Conservation (phyloP, 768 basidiomycete species). For the Calocybe cyanea region DNA sequence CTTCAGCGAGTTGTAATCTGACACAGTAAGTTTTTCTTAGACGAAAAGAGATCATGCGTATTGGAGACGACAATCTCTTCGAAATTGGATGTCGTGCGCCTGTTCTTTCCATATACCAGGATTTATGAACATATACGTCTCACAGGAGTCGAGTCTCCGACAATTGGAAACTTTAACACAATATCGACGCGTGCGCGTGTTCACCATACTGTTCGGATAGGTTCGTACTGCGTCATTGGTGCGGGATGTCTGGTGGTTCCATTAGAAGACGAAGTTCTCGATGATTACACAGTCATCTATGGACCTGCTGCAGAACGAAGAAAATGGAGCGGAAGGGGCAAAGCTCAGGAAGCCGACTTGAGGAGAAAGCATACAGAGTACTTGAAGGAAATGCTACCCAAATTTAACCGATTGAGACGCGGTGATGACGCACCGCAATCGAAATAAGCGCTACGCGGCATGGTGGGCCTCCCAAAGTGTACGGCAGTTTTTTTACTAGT, state of each 20-base stretch:
- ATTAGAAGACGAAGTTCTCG: constrained; percentile 71
- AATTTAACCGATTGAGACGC: constrained; percentile 74
- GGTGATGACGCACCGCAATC: constrained; percentile 19
- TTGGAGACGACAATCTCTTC: constrained; percentile 92
- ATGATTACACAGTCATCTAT: constrained; percentile 82
- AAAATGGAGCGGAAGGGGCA: constrained; percentile 82
- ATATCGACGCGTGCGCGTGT: constrained; percentile 81
- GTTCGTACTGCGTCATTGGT: constrained; percentile 80
- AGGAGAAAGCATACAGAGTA: constrained; percentile 89
- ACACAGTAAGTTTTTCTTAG: constrained; percentile 24
- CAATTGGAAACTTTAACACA: constrained; percentile 82
- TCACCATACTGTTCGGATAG: constrained; percentile 77
- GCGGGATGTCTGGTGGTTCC: constrained; percentile 77
- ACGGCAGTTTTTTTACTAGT: too few relatives aligned
- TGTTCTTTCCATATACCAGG: neutral
- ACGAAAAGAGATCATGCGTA: constrained; percentile 82
- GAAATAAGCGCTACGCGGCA: too few relatives aligned
- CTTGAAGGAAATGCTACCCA: constrained; percentile 85
- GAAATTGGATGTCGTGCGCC: constrained; percentile 89
- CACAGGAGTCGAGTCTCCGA: constrained; percentile 81
- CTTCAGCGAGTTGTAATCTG: neutral
- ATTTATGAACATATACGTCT: neutral
- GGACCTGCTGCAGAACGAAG: constrained; percentile 72
- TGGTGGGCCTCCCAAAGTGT: too few relatives aligned
- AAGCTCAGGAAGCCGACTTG: constrained; percentile 78